Evolutionary conservation across 1,284 basidiomycete species (phyloP), one percentile per base, ranked within the genome.

Genomic region (Rhizoctonia solani): DNA sequence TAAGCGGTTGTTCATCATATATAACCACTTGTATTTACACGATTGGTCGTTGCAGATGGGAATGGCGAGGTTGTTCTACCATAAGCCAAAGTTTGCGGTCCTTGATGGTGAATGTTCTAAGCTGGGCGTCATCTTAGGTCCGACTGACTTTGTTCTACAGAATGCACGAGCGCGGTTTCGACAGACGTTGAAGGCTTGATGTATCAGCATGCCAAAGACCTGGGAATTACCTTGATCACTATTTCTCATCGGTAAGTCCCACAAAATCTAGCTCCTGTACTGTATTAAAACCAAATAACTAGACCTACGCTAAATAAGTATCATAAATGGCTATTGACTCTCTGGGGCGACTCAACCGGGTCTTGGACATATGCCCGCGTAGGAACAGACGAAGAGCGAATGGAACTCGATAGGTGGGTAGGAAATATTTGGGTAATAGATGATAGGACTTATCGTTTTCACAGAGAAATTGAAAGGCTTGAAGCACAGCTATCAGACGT

Each of bases 161-260:
- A 98, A 76, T 96, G 93, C 78, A 98, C 95, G 3, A 94, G 91
- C 70, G 96, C 96, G 0, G 95, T 99, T 4, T 97, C 94, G 8
- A 94, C 92, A 66, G 96, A 98, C 74, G 94, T 98, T 21, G 95
- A 98, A 76, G 95, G 95, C 0, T 81, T 89, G 69, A 95, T 99
- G 93, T 98, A 98, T 79, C 90, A 96, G 74, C 88, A 93, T 72
- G 91, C 92, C 39, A 98, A 98, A 77, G 83, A 87, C n/a, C 79
- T 94, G 13, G 94, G 90, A 1, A 95, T 98, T 74, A 97, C 95
- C 0, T 83, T 99, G 52, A 90, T 98, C 71, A 96, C 94, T 4
- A 93, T 96, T 55, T 95, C 93, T 0, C 80, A 92, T 47, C 85
- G 88, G 85, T 87, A 71, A 1, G 81, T 75, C 11, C 9, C 3